Base-by-base conservation (phyloP, 768 basidiomycete species). In the Russula sp. region DNA sequence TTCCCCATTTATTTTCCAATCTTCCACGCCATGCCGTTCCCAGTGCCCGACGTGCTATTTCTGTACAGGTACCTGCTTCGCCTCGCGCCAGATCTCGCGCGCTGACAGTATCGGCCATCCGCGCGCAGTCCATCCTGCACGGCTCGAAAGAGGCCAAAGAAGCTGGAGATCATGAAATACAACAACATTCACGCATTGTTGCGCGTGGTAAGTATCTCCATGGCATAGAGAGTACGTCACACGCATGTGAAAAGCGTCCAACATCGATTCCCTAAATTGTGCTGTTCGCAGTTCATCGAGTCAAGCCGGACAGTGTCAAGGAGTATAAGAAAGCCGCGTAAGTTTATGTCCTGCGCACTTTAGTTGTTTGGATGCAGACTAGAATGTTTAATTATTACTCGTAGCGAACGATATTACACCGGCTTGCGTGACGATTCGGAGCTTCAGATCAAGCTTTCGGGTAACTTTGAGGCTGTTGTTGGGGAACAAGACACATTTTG, bases 171-270 rank as follows among this genome's bases (percentile, higher is more conserved):
- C 76, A 84, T 42, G 87, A 89, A 62, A 77, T 82, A 51, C 83
- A 84, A 62, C 91, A 95, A 71, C 94, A 98, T 74, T 94, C 92
- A 2, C 83, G 86, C 70, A 76, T 95, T 9, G 89, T 99, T 46
- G 96, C 92, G 38, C 80, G 96, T 63, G 93, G 94, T 52, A 98
- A 98, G 80, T 95, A 94, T 73, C 82, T 95, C 38, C 94, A 96
- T 74, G 90, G 87, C 14, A 86, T 96, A 69, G 91, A 94, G 77
- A 81, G 94, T 94, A 71, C 71, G 87, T 75, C 36, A 4, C 56
- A 64, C 16, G 18, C 38, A 36, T 20, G 9, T 20, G 51, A 52
- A 22, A 44, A 22, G 30, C 38, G 40, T 59, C 34, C 22, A 58
- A 32, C 61, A 57, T 69, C 5, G 26, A 28, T 38, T 18, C 14